Conservation (phyloP, 371 early-diverging fungal genomes). For the Mucor circinelloides region DNA sequence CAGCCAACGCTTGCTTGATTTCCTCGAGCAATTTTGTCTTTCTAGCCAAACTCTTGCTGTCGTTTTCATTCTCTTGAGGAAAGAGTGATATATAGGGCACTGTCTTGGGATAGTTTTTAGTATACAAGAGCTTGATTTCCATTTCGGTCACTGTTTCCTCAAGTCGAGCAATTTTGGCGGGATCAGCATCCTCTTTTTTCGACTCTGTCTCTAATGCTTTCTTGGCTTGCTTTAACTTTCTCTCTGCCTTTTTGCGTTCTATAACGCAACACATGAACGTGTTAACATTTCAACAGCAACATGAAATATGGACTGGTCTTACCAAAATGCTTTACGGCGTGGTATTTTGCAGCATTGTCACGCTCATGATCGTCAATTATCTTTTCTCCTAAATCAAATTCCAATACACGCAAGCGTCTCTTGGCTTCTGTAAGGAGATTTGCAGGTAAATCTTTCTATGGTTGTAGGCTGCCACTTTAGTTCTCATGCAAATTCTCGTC, state of each 20-base stretch:
- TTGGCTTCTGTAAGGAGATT: constrained; percentile 26
- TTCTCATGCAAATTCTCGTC: neutral
- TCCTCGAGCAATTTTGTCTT: constrained; percentile 26
- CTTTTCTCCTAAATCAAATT: constrained; percentile 39
- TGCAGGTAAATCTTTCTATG: constrained; percentile 22
- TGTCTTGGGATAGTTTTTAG: constrained; percentile 33
- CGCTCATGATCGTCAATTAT: constrained; percentile 39
- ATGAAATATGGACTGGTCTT: neutral
- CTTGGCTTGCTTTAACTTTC: constrained; percentile 29
- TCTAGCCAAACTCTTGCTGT: constrained; percentile 12
- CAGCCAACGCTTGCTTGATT: constrained; percentile 23
- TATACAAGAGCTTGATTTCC: constrained; percentile 30
- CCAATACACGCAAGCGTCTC: constrained; percentile 33
- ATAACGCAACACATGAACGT: neutral
- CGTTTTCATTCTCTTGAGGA: constrained; percentile 26
- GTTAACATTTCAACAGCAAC: no score
- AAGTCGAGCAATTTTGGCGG: constrained; percentile 15
- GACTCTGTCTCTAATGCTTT: constrained; percentile 11
- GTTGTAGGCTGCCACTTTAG: neutral
- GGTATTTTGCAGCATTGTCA: constrained; percentile 33
- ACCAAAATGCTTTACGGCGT: constrained; percentile 44
- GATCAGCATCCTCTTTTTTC: constrained; percentile 11
- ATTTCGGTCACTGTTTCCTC: constrained; percentile 22
- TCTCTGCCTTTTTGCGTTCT: constrained; percentile 45
- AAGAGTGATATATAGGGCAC: constrained; percentile 43